Percentiles rank a stretch among this genome's conserved stretches.
phyloP scores from a whole-genome alignment of 805 yeast genomes.

The Candida cerambycidarum region DNA sequence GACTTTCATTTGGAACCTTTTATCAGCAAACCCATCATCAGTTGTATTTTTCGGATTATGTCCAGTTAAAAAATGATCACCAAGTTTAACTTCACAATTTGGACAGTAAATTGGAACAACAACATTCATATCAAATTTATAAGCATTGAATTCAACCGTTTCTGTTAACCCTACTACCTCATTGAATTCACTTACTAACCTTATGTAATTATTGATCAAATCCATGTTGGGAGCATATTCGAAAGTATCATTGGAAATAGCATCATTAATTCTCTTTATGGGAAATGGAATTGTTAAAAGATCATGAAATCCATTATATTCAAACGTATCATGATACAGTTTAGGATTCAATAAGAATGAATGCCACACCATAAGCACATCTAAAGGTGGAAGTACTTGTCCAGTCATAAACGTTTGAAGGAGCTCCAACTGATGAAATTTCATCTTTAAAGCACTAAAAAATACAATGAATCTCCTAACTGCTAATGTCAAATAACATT shows the following conservation, averaged over 20 bases:
- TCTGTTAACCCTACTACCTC: neutral
- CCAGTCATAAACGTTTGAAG: neutral
- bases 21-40: conserved; percentile 15
- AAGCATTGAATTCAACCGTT: neutral
- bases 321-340: conserved; percentile 16
- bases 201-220: neutral
- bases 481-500: conserved; percentile 22
- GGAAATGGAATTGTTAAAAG: conserved; percentile 21
- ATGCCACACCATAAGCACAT: conserved; percentile 25
- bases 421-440: neutral
- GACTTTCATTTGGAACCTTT: conserved; percentile 1
- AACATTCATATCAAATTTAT: neutral
- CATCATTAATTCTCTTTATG: conserved; percentile 8
- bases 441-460: conserved; percentile 15
- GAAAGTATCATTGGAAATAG: conserved; percentile 11
- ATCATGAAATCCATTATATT: conserved; percentile 8
- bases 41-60: too few species aligned
- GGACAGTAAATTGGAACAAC: conserved; percentile 16
- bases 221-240: conserved; percentile 9
- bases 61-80: neutral
- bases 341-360: conserved; percentile 20
- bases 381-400: conserved; percentile 20
- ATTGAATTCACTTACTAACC: neutral
- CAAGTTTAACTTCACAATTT: conserved; percentile 9
- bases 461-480: conserved; percentile 22